These are phyloP conservation scores for Aspergillus sp. DNA, from an alignment of 2,329 filamentous ascomycete genomes.

Conservation along the genomic window DNA sequence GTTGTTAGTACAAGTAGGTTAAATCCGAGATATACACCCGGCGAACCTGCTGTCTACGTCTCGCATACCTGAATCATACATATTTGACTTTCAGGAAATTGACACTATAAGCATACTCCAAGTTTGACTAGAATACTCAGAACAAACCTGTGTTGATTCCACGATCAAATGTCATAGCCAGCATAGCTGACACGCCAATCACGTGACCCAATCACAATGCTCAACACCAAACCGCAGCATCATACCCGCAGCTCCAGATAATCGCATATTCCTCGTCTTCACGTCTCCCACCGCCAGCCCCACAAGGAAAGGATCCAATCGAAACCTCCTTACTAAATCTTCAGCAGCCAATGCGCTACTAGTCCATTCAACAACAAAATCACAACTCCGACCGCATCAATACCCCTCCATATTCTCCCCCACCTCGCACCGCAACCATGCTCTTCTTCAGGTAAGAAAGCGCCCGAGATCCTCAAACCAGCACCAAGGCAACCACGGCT, in stretches of 20 bases:
- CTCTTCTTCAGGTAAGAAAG: constrained; percentile 55
- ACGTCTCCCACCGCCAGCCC: not conserved
- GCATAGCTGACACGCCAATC: not conserved
- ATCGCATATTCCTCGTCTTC: not conserved
- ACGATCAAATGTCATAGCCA: not conserved
- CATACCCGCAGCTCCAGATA: not conserved
- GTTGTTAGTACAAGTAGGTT: too few relatives aligned
- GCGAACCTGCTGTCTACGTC: too few relatives aligned
- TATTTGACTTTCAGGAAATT: too few relatives aligned
- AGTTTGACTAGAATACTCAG: not conserved
- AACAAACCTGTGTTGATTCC: not conserved
- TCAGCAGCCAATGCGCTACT: not conserved
- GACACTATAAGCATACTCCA: too few relatives aligned
- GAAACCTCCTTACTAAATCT: too few relatives aligned
- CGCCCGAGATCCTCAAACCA: too few relatives aligned
- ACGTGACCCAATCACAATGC: not conserved
- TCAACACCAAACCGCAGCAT: constrained; percentile 1
- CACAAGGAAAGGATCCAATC: not conserved
- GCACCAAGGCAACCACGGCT: not conserved
- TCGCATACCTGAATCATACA: too few relatives aligned
- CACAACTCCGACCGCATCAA: not conserved
- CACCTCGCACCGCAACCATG: constrained; percentile 40
- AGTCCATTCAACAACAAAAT: not conserved
- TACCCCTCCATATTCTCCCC: constrained; percentile 7
- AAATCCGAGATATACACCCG: too few relatives aligned